Evolutionary conservation across 441 rosid genomes (phyloP).

Genomic region (Isatis lusitanica): DNA sequence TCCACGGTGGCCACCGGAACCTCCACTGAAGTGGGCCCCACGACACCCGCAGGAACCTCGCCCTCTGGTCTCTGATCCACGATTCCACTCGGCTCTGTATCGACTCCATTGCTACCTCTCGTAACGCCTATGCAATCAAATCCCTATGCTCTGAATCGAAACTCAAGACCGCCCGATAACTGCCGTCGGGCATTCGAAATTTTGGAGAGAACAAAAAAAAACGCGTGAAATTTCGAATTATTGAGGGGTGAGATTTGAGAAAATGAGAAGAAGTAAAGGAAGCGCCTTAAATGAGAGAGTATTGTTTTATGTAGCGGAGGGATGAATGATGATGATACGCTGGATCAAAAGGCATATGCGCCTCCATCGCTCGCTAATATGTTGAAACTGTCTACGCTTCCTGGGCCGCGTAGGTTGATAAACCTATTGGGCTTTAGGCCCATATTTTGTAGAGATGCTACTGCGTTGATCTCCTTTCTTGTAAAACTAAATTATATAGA

Average conservation of each 20-base stretch:
- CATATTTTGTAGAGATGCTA: background rate
- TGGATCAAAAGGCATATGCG: conserved; percentile 23
- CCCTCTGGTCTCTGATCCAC: conserved; percentile 91
- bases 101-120: conserved; percentile 52
- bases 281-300: background rate
- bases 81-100: conserved; percentile 76
- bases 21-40: conserved; percentile 88
- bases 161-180: background rate
- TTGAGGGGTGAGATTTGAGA: background rate
- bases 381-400: background rate
- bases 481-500: too few relatives aligned
- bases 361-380: background rate
- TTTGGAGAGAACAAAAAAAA: background rate
- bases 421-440: conserved; percentile 1
- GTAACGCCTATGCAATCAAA: background rate
- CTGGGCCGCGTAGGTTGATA: background rate
- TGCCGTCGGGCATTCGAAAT: background rate
- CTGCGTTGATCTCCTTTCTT: too few relatives aligned
- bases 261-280: background rate
- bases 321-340: background rate
- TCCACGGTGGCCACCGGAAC: conserved; percentile 82
- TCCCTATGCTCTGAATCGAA: conserved; percentile 4
- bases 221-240: background rate
- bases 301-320: background rate
- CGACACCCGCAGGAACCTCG: conserved; percentile 64